Base-by-base conservation (phyloP, 129 eudicot genomes). In the Ambrosia artemisiifolia region DNA sequence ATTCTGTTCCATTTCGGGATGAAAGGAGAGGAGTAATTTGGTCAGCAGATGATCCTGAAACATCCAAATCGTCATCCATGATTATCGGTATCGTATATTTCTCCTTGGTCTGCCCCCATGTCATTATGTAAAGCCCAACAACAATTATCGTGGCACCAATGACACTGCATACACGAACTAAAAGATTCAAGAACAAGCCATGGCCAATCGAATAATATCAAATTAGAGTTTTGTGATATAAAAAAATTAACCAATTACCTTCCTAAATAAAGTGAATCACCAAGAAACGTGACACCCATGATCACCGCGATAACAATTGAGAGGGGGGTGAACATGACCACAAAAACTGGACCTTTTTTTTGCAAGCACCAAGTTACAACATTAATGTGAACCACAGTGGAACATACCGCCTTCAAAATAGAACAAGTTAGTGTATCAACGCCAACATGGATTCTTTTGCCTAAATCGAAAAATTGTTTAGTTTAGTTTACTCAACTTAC, bases 241-340 rank as follows among this genome's bases (percentile, higher is more conserved):
- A 42, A 7, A 42, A 42, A 11, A 40, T 51, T 11, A 47, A 53
- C 5, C 5, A 51, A 42, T 44, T 68, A 68, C 80, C 75, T 76
- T 69, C 80, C 75, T 67, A 57, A 17, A 56, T 76, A 8, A 68
- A 76, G 75, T 3, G 80, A 65, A 56, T 76, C 80, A 4, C 75
- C 75, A 59, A 68, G 80, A 55, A 68, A 76, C 3, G 38, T 59
- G 64, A 67, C 53, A 14, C 66, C 69, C 80, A 76, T 28, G 61
- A 60, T 70, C 62, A 69, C 46, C 11, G 69, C 67, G 24, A 76
- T 11, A 18, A 68, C 75, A 19, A 76, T 57, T 4, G 53, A 49
- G 16, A 76, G 49, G 40, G 80, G 75, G 0, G 34, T 6, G 69
- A 68, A 67, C 75, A 76, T 76, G 62, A 32, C 69, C 35, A 70